Base-by-base conservation (phyloP, 192 early-diverging fungal species). In the Podochytrium sp. region DNA sequence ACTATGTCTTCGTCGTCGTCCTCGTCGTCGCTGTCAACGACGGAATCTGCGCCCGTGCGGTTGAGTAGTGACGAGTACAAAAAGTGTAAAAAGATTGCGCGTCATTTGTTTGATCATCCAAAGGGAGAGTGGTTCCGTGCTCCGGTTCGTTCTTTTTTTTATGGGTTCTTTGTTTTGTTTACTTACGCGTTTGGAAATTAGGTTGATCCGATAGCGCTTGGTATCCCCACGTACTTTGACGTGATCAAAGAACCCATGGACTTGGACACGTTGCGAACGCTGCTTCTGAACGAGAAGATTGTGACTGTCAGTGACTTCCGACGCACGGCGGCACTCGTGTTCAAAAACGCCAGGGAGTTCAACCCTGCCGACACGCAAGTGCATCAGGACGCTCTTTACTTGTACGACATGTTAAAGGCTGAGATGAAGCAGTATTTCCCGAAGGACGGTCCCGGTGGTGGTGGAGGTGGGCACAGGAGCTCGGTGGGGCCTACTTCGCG, bases 201-300 rank as follows among this genome's bases (percentile, higher is more conserved):
- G 49, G 93, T 98, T 30, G 96, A 99, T 76, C 90, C 87, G 4
- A 87, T 93, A 7, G 89, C 86, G 2, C 79, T 97, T 67, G 87
- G 87, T 65, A 90, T 97, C 40, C 95, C 95, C 18, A 91, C 88
- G 64, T 99, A 99, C 81, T 89, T 91, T 38, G 80, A 83, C 3
- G 84, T 98, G 3, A 86, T 96, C 79, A 95, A 95, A 61, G 77
- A 91, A 38, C 94, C 95, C 3, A 96, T 96, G 93, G 95, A 96
- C 71, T 75, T 96, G 39, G 76, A 81, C 25, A 96, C 94, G 0
- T 87, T 96, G 25, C 85, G 89, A 75, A 78, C 75, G 42, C 89
- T 91, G 79, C 79, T 95, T 23, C 86, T 91, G 43, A 66, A 78
- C 27, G 87, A 86, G 3, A 78, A 79, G 25, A 92, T 94, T 76